These are phyloP conservation scores for Euphrasia arctica DNA, from an alignment of 305 asterid species.

Conservation along the genomic window DNA sequence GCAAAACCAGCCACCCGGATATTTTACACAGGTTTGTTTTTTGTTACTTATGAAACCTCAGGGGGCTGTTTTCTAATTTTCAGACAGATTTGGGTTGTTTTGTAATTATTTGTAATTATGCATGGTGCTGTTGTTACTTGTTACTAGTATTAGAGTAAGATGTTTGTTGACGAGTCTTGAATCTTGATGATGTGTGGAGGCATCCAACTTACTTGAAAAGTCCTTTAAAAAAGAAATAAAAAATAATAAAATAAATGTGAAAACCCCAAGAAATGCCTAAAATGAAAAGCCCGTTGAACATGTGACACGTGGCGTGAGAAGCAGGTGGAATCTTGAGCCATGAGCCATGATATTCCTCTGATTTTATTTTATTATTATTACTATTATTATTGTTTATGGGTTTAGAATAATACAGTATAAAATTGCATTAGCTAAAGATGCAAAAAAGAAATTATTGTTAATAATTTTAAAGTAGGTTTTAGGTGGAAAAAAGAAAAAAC, in stretches of 20 bases:
- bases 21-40: not conserved
- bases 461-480: conserved; percentile 8
- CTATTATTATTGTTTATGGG: not conserved
- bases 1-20: not conserved
- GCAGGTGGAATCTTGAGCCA: not conserved
- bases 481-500: conserved; percentile 14
- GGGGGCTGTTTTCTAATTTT: too few species aligned
- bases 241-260: conserved; percentile 19
- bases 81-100: too few species aligned
- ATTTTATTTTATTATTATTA: not conserved
- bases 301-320: conserved; percentile 15
- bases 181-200: conserved; percentile 17
- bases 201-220: conserved; percentile 12
- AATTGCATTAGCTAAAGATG: too few species aligned
- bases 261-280: conserved; percentile 17
- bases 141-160: conserved; percentile 11
- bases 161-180: conserved; percentile 30
- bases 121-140: too few species aligned
- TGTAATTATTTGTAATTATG: too few species aligned
- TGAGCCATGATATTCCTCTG: not conserved
- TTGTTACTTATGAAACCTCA: too few species aligned
- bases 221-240: not conserved
- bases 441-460: not conserved
- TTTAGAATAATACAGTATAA: too few species aligned
- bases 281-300: conserved; percentile 1